Evolutionary conservation across 805 yeast genomes (phyloP).

Genomic region (Starmerella apis): DNA sequence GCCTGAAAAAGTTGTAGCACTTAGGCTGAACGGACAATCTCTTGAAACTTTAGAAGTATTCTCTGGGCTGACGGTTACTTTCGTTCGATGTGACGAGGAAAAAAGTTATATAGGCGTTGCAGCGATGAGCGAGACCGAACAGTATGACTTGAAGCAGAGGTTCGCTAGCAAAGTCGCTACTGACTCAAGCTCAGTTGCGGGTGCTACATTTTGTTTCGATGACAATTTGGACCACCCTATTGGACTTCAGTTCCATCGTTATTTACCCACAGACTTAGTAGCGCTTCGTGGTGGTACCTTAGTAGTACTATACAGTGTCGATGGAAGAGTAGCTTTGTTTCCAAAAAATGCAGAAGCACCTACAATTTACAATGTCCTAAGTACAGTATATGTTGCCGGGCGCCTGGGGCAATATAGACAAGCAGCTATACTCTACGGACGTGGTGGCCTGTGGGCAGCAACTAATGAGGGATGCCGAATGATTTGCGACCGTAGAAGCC

Average conservation of each 20-base stretch:
- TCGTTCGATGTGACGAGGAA: background rate
- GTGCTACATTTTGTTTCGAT: background rate
- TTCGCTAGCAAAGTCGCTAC: background rate
- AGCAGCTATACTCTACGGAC: background rate
- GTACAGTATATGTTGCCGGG: background rate
- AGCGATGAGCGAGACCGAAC: background rate
- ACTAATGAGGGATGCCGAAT: background rate
- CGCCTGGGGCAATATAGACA: background rate
- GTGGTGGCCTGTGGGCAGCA: background rate
- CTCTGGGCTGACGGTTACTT: background rate
- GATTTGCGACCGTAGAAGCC: background rate
- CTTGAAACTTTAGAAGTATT: background rate
- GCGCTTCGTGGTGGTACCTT: background rate
- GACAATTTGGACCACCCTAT: background rate
- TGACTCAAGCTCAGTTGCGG: background rate
- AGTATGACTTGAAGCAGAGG: background rate
- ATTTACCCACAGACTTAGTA: background rate
- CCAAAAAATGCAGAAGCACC: background rate
- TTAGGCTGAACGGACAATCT: background rate
- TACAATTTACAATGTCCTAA: background rate
- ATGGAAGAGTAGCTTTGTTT: background rate
- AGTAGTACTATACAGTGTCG: background rate
- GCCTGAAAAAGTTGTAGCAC: background rate
- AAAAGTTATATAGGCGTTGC: background rate
- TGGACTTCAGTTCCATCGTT: background rate